Evolutionary conservation across 129 eudicot species (phyloP), one percentile per base, ranked within the genome.

Genomic region (Helianthus tuberosus): DNA sequence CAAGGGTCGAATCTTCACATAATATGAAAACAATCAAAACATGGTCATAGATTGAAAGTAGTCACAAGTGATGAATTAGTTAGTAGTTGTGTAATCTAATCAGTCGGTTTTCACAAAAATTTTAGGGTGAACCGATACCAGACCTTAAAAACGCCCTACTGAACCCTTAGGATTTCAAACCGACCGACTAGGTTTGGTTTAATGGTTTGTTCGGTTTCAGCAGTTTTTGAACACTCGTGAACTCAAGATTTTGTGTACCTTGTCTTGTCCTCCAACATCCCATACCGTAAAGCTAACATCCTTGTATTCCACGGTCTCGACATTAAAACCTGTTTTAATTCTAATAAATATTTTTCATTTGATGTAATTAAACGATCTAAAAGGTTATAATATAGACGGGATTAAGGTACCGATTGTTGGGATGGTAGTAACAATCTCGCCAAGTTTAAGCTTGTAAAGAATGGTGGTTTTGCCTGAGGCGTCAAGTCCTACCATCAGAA

Each of bases 401-500:
- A 29, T 13, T 39, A 13, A 41, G 53, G 32, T 83, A 90, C 93
- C 91, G 29, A 88, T 88, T 25, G 95, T 86, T 68, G 97, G 95
- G 59, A 91, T 86, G 14, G 93, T 88, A 44, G 91, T 84, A 62
- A 88, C 86, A 61, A 91, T 82, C 72, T 85, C 88, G 59, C 91
- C 97, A 12, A 88, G 91, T 71, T 90, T 90, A 44, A 90, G 82
- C 82, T 90, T 87, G 84, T 85, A 85, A 4, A 87, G 83, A 36
- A 90, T 87, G 61, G 96, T 90, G 60, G 91, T 90, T 85, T 87
- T 85, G n/a, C 96, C 91, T 55, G 96, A 87, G 8, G 89, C 96
- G 74, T 89, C 92, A 47, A 89, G 89, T 41, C 91, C 91, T 14
- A 86, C 95, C 95, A 88, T 91, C 11, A 91, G 72, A 69, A 88